A percentile compares a stretch with the other conserved stretches of the same genome.
phyloP scores from a whole-genome alignment of 768 basidiomycete genomes.

The Trametes maxima region DNA sequence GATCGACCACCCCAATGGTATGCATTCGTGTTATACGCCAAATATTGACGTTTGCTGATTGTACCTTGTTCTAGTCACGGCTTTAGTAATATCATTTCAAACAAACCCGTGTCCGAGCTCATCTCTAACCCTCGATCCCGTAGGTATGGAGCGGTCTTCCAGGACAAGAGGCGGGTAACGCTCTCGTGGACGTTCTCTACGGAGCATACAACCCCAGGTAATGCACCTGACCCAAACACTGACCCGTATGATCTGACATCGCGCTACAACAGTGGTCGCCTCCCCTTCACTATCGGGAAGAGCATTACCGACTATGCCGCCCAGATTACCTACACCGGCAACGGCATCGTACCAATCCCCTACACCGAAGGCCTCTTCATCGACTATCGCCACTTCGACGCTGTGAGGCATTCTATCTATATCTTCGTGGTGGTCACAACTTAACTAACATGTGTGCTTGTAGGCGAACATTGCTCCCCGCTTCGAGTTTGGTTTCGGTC shows the following conservation, averaged over 20 bases:
- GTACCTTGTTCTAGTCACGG: slow-evolving; percentile 1
- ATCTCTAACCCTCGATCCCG: too few species aligned
- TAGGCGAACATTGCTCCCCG: slow-evolving; percentile 71
- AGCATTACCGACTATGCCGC: slow-evolving; percentile 51
- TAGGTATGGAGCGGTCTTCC: slow-evolving; percentile 54
- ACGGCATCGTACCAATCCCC: slow-evolving; percentile 48
- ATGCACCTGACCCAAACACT: neutral
- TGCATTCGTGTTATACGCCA: neutral
- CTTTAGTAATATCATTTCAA: neutral
- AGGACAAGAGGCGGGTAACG: slow-evolving; percentile 77
- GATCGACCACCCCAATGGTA: slow-evolving; percentile 70
- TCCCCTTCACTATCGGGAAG: slow-evolving; percentile 79
- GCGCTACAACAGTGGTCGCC: slow-evolving; percentile 44
- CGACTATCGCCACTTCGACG: slow-evolving; percentile 44
- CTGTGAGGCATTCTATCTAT: slow-evolving; percentile 18
- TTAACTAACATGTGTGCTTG: neutral
- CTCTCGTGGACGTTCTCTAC: slow-evolving; percentile 76
- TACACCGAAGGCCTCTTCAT: slow-evolving; percentile 58
- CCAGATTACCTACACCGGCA: slow-evolving; percentile 35
- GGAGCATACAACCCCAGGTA: slow-evolving; percentile 71
- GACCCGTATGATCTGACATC: neutral
- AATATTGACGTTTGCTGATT: neutral
- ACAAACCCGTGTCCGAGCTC: neutral
- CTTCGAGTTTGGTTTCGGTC: slow-evolving; percentile 86
- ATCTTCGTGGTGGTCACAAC: too few species aligned